Conservation (phyloP, 2,329 filamentous ascomycete species). For the Ascochyta koolunga region DNA sequence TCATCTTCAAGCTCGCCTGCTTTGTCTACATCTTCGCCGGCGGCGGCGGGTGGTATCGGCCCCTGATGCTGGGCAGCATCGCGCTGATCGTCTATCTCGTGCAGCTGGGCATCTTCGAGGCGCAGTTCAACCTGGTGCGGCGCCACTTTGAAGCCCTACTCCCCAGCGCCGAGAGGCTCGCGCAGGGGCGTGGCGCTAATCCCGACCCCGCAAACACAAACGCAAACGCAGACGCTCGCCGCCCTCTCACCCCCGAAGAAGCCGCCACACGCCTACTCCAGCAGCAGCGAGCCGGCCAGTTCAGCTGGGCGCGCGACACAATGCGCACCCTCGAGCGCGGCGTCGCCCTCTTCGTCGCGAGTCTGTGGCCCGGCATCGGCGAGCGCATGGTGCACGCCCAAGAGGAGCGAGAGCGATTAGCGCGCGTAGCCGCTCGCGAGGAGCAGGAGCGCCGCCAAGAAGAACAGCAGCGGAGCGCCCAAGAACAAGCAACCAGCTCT, state of each 20-base stretch:
- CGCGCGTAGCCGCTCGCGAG: conserved; percentile 38
- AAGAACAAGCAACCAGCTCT: conserved; percentile 13
- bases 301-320: conserved; percentile 39
- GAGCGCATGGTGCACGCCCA: conserved; percentile 65
- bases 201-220: conserved; percentile 6
- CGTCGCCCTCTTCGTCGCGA: conserved; percentile 66
- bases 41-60: conserved; percentile 50
- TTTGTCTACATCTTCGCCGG: conserved; percentile 64
- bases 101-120: conserved; percentile 50
- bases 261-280: conserved; percentile 50
- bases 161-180: conserved; percentile 27
- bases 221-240: conserved; percentile 3
- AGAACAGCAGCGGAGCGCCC: conserved; percentile 21
- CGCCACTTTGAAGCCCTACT: conserved; percentile 55
- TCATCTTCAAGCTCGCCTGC: conserved; percentile 62
- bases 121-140: conserved; percentile 46
- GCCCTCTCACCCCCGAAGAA: conserved; percentile 49
- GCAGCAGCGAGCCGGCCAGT: conserved; percentile 39
- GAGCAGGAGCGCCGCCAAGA: conserved; percentile 24
- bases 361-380: conserved; percentile 66
- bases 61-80: conserved; percentile 49
- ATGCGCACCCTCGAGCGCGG: conserved; percentile 60
- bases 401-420: conserved; percentile 53
- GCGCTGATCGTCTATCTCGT: conserved; percentile 51
- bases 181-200: conserved; percentile 13